Conservation (phyloP, 768 basidiomycete genomes). For the Mycena maculata region DNA sequence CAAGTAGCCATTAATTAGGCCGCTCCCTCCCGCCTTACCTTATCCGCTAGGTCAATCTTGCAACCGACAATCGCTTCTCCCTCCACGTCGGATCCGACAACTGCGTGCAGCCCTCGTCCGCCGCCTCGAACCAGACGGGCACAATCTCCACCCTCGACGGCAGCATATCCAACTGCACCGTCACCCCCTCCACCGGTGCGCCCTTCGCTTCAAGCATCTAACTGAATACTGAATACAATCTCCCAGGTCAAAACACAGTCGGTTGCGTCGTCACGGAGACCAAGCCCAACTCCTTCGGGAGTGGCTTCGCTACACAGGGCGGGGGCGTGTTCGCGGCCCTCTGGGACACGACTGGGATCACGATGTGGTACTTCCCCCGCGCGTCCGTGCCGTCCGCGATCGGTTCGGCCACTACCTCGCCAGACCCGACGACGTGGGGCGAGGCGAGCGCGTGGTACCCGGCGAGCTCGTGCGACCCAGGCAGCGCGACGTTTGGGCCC, state of each 20-base stretch:
- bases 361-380: conserved; percentile 57
- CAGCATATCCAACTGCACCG: conserved; percentile 31
- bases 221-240: not conserved
- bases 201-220: not conserved
- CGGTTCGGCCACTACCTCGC: conserved; percentile 51
- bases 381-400: conserved; percentile 69
- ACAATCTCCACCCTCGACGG: conserved; percentile 34
- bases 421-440: conserved; percentile 69
- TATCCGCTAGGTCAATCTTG: conserved; percentile 22
- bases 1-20: not conserved
- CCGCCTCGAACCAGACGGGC: conserved; percentile 41
- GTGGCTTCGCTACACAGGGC: conserved; percentile 47
- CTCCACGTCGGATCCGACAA: conserved; percentile 58
- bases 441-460: conserved; percentile 70
- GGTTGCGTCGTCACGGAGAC: conserved; percentile 46
- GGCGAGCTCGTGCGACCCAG: conserved; percentile 64
- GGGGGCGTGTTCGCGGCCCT: conserved; percentile 73
- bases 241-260: conserved; percentile 31
- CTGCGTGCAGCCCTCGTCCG: conserved; percentile 46
- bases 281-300: conserved; percentile 42
- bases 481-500: conserved; percentile 63
- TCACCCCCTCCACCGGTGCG: conserved; percentile 25
- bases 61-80: conserved; percentile 65
- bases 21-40: not conserved
- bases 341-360: conserved; percentile 62